phyloP scores from a whole-genome alignment of 75 land plant genomes.

The Pinus taeda region DNA sequence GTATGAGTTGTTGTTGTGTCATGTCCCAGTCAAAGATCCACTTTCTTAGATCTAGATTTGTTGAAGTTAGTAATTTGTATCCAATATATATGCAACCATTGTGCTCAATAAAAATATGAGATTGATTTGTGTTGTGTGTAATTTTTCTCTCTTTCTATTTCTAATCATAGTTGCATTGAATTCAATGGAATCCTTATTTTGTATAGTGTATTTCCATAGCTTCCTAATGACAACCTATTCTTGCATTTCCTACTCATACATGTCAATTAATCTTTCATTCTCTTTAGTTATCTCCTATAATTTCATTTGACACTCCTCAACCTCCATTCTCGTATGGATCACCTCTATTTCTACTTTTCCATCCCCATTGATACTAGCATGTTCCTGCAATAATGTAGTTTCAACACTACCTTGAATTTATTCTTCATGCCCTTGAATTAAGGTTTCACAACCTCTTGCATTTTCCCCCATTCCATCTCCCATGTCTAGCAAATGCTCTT shows the following conservation, averaged over 20 bases:
- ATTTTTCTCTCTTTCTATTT: no score
- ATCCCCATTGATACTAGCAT: neutral
- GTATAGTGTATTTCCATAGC: neutral
- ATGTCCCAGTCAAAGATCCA: no score
- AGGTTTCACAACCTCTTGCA: conserved; percentile 12
- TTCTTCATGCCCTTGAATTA: conserved; percentile 15
- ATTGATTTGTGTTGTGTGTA: no score
- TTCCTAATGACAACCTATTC: conserved; percentile 53
- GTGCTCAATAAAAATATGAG: no score
- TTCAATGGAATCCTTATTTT: neutral
- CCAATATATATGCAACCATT: no score
- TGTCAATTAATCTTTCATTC: conserved; percentile 49
- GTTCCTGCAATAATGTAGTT: neutral
- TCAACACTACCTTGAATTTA: conserved; percentile 10
- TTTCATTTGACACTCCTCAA: conserved; percentile 36
- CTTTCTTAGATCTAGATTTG: no score
- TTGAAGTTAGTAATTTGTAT: no score
- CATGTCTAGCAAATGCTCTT: neutral
- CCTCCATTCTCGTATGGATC: conserved; percentile 1
- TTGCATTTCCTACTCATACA: conserved; percentile 66
- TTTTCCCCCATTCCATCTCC: neutral
- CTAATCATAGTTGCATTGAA: neutral
- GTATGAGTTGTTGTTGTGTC: no score
- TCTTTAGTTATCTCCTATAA: conserved; percentile 58
- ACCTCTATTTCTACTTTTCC: conserved; percentile 8